These are phyloP conservation scores for Coffea humblotiana DNA, from an alignment of 305 asterid species.

Conservation along the genomic window DNA sequence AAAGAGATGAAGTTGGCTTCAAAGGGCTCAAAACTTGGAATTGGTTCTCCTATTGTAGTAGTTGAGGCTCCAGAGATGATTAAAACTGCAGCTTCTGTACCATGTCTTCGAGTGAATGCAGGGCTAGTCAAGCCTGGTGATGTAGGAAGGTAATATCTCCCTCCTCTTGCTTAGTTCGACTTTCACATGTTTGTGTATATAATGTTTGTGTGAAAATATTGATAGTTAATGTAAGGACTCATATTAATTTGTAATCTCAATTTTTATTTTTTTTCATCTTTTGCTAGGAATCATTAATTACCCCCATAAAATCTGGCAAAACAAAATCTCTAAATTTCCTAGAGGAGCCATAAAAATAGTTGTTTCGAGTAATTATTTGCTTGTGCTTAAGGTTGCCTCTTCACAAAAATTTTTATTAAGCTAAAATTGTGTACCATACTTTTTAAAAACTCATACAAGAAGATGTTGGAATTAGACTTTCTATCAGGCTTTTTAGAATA, in stretches of 20 bases:
- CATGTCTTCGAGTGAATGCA: constrained; percentile 64
- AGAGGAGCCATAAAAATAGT: not conserved
- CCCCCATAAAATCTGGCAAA: too few relatives aligned
- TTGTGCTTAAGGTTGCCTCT: not conserved
- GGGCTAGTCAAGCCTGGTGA: constrained; percentile 80
- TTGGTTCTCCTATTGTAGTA: constrained; percentile 76
- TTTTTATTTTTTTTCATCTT: too few relatives aligned
- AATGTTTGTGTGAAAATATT: not conserved
- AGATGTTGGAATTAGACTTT: too few relatives aligned
- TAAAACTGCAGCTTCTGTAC: constrained; percentile 82
- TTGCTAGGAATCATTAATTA: too few relatives aligned
- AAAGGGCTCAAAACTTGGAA: constrained; percentile 33
- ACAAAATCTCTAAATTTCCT: too few relatives aligned
- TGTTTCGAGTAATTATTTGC: not conserved
- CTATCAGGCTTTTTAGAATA: too few relatives aligned
- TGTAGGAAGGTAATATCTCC: constrained; percentile 60
- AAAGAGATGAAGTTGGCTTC: constrained; percentile 9
- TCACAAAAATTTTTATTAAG: too few relatives aligned
- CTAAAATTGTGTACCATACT: not conserved
- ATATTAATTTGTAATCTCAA: too few relatives aligned
- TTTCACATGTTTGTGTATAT: not conserved
- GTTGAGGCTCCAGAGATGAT: constrained; percentile 63
- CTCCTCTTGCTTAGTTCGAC: not conserved
- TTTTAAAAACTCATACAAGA: not conserved
- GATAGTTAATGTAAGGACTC: too few relatives aligned